These are phyloP conservation scores for Trifolium subterraneum DNA, from an alignment of 306 rosid species.

Conservation along the genomic window DNA sequence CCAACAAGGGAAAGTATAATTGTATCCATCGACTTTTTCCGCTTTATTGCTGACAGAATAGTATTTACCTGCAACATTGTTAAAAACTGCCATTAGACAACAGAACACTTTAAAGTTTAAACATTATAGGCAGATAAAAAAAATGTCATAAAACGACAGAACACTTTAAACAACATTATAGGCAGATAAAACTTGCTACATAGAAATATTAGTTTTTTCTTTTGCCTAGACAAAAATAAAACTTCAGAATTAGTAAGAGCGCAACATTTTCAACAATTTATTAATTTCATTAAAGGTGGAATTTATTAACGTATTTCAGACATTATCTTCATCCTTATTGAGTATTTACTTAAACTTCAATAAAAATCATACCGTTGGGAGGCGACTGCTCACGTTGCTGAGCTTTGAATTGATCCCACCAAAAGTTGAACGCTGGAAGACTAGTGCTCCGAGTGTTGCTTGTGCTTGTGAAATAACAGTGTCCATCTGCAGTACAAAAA, in stretches of 20 bases:
- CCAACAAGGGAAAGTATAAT: constrained; percentile 88
- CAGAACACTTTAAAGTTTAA: background rate
- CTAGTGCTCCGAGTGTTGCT: constrained; percentile 92
- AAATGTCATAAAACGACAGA: too few relatives aligned
- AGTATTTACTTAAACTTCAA: constrained; percentile 3
- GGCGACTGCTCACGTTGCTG: constrained; percentile 93
- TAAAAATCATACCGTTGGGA: constrained; percentile 74
- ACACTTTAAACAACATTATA: constrained; percentile 19
- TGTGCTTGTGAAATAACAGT: constrained; percentile 92
- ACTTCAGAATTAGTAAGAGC: constrained; percentile 3
- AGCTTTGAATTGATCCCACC: constrained; percentile 96
- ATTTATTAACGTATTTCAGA: background rate
- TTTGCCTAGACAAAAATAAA: background rate
- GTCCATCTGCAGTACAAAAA: constrained; percentile 69
- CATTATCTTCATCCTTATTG: constrained; percentile 15
- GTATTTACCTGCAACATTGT: constrained; percentile 75
- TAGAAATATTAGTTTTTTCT: background rate
- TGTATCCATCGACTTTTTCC: constrained; percentile 95
- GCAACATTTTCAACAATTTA: constrained; percentile 17
- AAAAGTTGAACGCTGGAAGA: constrained; percentile 88
- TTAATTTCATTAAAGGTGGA: constrained; percentile 7
- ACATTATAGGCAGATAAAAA: background rate
- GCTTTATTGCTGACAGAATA: constrained; percentile 75
- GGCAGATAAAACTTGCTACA: constrained; percentile 1
- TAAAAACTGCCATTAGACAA: constrained; percentile 36